Evolutionary conservation across 2,329 filamentous ascomycete genomes (phyloP), one percentile per base, ranked within the genome.

Genomic region (Alternaria brassicicola): DNA sequence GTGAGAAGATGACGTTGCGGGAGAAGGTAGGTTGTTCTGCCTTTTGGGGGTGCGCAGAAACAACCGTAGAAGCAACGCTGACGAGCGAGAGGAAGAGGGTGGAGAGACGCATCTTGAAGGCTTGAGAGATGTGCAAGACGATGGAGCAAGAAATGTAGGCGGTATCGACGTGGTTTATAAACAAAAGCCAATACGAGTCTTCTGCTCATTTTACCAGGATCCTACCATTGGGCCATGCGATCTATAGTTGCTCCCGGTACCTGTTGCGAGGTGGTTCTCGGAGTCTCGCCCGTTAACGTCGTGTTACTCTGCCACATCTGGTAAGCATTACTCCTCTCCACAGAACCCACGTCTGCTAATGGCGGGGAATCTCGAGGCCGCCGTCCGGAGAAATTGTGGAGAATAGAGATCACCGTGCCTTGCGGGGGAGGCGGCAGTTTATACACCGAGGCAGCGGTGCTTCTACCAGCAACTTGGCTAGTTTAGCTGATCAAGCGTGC

Each of bases 1-100:
- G 80, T 6, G 70, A 68, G 63, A 78, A 83, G 59, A 83, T 72
- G 19, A 78, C 77, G 3, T 74, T 67, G 47, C 74, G 67, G 35
- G 68, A 62, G 67, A 76, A 75, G 52, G 76, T 71, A 7, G 64
- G 58, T 30, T 57, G 57, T 35, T 43, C 60, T 15, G 66, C 45
- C 26, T 67, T 68, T 23, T 67, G 65, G 3, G 70, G 70, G 5
- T 64, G 41, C n/a, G 73, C 72, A 42, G 67, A 62, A 15, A 66
- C 66, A 33, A 36, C 33, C 57, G 55, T 58, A 17, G 55, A 57
- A 3, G 25, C 52, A 10, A 51, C 39, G 61, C 63, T 31, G 58
- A 59, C 5, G 9, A 71, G 52, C n/a, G 68, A 62, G 51, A 74
- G 42, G 49, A 75, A 55, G 43, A 72, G 60, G 38, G 57, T 66